A percentile compares a stretch with the other conserved stretches of the same genome.
These are phyloP conservation scores for Krasilnikovozyma curviuscula DNA, from an alignment of 768 basidiomycete genomes.

Conservation along the genomic window DNA sequence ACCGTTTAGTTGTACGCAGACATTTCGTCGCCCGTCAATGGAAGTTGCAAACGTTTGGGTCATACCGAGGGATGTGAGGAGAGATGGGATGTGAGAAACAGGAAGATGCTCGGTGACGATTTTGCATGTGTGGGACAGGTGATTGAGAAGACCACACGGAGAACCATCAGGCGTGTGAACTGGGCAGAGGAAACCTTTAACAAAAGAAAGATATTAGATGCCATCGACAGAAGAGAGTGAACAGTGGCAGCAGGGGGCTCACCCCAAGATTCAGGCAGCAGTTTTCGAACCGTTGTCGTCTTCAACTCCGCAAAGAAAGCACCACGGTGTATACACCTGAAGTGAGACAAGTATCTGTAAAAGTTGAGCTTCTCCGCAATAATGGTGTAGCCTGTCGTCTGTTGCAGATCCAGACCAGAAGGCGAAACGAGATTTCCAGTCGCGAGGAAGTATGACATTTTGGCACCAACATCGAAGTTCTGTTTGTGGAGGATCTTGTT, in stretches of 20 bases:
- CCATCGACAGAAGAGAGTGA: conserved; percentile 6
- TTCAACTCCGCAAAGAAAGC: conserved; percentile 98
- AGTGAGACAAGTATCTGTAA: conserved; percentile 94
- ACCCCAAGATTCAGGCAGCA: conserved; percentile 98
- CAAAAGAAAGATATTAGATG: neutral
- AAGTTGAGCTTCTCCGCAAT: conserved; percentile 98
- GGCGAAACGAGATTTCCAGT: conserved; percentile 91
- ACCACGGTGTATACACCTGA: conserved; percentile 94
- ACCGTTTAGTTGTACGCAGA: conserved; percentile 86
- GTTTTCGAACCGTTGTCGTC: conserved; percentile 89
- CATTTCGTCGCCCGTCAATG: conserved; percentile 52
- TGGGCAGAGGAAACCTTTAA: conserved; percentile 78
- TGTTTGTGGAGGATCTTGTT: conserved; percentile 50
- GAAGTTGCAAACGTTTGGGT: conserved; percentile 64
- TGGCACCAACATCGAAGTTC: conserved; percentile 80
- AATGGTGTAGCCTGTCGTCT: conserved; percentile 95
- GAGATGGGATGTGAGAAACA: conserved; percentile 55
- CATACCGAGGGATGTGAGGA: conserved; percentile 82
- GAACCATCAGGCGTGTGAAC: conserved; percentile 98
- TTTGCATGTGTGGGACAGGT: conserved; percentile 80
- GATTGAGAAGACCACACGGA: conserved; percentile 93
- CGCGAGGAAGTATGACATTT: conserved; percentile 81
- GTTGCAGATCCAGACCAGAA: conserved; percentile 86
- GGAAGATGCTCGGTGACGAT: conserved; percentile 61
- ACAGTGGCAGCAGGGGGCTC: conserved; percentile 16